Evolutionary conservation across 768 basidiomycete species (phyloP).

Genomic region (Punctularia strigosozonata): DNA sequence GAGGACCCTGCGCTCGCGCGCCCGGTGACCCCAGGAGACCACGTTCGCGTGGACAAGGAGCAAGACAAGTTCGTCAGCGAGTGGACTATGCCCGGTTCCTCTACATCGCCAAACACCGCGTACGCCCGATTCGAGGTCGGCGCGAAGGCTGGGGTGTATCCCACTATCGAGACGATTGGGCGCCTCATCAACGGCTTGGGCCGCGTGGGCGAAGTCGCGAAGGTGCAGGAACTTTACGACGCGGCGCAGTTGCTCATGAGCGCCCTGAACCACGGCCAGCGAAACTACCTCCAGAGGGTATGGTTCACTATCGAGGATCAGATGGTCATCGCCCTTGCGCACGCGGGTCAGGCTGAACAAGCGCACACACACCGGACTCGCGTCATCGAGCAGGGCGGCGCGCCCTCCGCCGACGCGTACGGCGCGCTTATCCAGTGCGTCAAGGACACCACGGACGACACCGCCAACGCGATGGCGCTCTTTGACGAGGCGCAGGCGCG

Average conservation of each 20-base stretch:
- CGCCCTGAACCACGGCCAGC: constrained; percentile 28
- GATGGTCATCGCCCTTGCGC: constrained; percentile 82
- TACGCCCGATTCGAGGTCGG: constrained; percentile 39
- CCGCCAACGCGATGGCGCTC: constrained; percentile 72
- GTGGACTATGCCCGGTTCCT: constrained; percentile 5
- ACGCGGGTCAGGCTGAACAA: constrained; percentile 65
- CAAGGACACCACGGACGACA: constrained; percentile 94
- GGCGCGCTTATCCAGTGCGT: constrained; percentile 79
- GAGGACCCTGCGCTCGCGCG: background rate
- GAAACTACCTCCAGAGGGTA: constrained; percentile 35
- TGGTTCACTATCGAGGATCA: constrained; percentile 81
- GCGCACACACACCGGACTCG: constrained; percentile 74
- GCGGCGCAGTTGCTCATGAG: constrained; percentile 52
- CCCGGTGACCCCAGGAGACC: constrained; percentile 3
- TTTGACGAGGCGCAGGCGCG: constrained; percentile 67
- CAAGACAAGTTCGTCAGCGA: constrained; percentile 21
- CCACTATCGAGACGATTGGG: constrained; percentile 39
- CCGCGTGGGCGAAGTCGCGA: constrained; percentile 44
- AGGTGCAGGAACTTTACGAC: constrained; percentile 55
- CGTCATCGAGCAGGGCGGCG: constrained; percentile 64
- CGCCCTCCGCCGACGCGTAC: constrained; percentile 84
- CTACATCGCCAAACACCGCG: constrained; percentile 21
- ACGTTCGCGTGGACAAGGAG: constrained; percentile 13
- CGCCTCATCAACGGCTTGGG: constrained; percentile 61
- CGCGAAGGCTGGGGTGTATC: constrained; percentile 32